Percentiles rank a stretch among this genome's conserved stretches.
Evolutionary conservation across 202 grass and related monocot genomes (phyloP).

Genomic region (Thinopyrum obtusiflorum): DNA sequence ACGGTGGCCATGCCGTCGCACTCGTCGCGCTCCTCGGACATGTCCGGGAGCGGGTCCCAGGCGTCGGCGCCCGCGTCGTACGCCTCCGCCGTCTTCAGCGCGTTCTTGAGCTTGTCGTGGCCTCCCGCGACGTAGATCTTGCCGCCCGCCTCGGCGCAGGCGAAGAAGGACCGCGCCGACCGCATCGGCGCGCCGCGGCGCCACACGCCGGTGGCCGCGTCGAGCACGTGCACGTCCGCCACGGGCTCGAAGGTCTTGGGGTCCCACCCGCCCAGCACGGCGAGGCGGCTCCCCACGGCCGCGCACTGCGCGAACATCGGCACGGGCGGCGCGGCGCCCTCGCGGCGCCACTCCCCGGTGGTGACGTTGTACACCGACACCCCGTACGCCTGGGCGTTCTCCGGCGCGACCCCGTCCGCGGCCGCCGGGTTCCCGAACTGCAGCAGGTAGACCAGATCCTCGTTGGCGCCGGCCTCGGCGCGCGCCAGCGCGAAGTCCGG

Average conservation of each 20-base stretch:
- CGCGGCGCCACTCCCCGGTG: conserved; percentile 47
- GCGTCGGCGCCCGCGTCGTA: conserved; percentile 42
- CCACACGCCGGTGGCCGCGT: conserved; percentile 51
- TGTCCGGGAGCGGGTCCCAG: conserved; percentile 65
- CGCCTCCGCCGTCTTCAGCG: conserved; percentile 58
- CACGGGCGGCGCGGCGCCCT: conserved; percentile 22
- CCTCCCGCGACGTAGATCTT: conserved; percentile 63
- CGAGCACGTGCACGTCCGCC: conserved; percentile 56
- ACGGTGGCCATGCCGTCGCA: conserved; percentile 68
- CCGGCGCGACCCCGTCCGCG: neutral
- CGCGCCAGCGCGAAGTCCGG: conserved; percentile 35
- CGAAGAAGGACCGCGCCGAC: conserved; percentile 57
- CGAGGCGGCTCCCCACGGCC: conserved; percentile 39
- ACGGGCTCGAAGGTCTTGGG: conserved; percentile 61
- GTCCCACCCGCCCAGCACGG: conserved; percentile 61
- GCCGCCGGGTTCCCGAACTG: conserved; percentile 43
- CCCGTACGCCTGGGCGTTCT: conserved; percentile 36
- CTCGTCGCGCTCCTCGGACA: conserved; percentile 80
- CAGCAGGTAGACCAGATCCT: conserved; percentile 63
- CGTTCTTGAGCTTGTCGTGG: conserved; percentile 79
- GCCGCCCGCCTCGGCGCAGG: conserved; percentile 48
- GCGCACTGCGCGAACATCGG: conserved; percentile 79
- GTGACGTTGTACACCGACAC: conserved; percentile 59
- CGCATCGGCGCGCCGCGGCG: conserved; percentile 45
- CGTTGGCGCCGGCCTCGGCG: conserved; percentile 30